Evolutionary conservation across 1,284 basidiomycete species (phyloP), one percentile per base, ranked within the genome.

Genomic region (Malassezia equina): DNA sequence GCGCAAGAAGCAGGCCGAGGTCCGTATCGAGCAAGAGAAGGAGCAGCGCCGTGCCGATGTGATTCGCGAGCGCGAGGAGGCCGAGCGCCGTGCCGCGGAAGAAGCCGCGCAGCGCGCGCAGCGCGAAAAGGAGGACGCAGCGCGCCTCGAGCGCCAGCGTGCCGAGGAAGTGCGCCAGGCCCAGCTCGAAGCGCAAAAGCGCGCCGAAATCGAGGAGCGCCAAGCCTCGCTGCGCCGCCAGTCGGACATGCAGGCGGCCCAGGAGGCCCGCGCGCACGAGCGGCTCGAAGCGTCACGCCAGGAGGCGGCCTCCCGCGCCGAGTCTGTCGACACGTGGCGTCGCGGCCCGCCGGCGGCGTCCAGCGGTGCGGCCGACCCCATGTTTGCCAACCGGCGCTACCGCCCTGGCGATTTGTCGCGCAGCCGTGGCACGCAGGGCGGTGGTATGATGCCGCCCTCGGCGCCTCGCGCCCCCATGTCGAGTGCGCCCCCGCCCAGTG

Each of bases 11-110:
- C 77, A 76, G 31, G 85, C 90, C 3, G 68, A 78, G 60, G 78
- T 78, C 72, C 88, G 85, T 80, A 84, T 90, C 64, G 85, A 84
- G 62, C 82, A 86, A 69, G 91, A 93, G 77, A 94, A 91, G 80
- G 81, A 81, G 48, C 84, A 84, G 79, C 80, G 84, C 67, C 64
- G 68, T 31, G 58, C 62, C 36, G 60, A 71, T 47, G 54, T 65
- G 8, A 42, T 58, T 15, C 54, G 55, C 32, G 67, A 65, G 51
- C 61, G 62, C 21, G 65, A 71, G 50, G 68, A 67, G 36, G 71
- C 66, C 39, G 68, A 70, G 46, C 54, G 60, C 31, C 62, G 61
- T 47, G 63, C 48, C 17, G 60, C 67, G 46, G 65, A 69, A 51
- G 67, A 65, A 45, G 45, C 29, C 7, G 36, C 51, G 32, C 17